phyloP scores from a whole-genome alignment of 192 early-diverging fungal species.

The Dissophora globulifera region DNA sequence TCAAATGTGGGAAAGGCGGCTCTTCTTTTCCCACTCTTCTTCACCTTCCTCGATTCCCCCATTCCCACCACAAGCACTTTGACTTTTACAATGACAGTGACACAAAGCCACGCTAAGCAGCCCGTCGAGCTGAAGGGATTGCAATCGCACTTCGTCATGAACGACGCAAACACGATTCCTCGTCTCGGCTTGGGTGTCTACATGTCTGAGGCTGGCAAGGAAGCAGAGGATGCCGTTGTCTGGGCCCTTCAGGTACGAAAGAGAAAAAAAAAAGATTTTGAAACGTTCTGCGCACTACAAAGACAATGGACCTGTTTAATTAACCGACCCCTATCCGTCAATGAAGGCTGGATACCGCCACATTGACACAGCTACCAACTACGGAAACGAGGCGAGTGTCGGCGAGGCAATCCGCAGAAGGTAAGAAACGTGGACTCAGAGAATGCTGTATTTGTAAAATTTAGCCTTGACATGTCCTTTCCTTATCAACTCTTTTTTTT shows the following conservation, averaged over 20 bases:
- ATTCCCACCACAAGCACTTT: too few species aligned
- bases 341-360: conserved; percentile 64
- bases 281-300: too few species aligned
- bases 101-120: neutral
- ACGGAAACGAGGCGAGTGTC: conserved; percentile 60
- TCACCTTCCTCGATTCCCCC: too few species aligned
- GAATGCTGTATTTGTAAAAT: too few species aligned
- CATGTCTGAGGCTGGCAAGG: conserved; percentile 25
- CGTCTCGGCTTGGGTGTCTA: conserved; percentile 59
- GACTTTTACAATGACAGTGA: neutral
- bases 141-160: conserved; percentile 17
- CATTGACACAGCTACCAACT: conserved; percentile 63
- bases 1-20: too few species aligned
- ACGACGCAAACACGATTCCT: conserved; percentile 23
- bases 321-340: too few species aligned
- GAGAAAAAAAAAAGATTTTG: too few species aligned
- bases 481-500: too few species aligned
- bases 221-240: conserved; percentile 52
- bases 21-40: too few species aligned
- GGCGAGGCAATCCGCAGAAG: conserved; percentile 57
- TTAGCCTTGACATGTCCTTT: too few species aligned
- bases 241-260: conserved; percentile 52
- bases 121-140: conserved; percentile 21
- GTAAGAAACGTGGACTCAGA: conserved; percentile 22
- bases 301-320: neutral